Base-by-base conservation (phyloP, 2,329 filamentous ascomycete genomes). In the Microcyclospora tardicrescens region DNA sequence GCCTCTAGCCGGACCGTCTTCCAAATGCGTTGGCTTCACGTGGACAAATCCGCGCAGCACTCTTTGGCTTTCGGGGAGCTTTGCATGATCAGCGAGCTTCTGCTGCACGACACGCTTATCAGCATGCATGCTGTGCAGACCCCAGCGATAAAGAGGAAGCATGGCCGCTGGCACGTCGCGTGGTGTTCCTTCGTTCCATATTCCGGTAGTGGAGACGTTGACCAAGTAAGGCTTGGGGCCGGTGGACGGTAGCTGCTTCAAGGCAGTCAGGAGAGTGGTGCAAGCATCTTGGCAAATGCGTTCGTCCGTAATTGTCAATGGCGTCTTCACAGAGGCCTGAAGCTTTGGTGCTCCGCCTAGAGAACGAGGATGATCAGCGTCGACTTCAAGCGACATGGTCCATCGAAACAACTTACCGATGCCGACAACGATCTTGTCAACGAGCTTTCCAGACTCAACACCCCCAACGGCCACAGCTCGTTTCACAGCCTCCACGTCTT, bases 351-450 rank as follows among this genome's bases (percentile, higher is more conserved):
- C 56, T 12, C 51, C 47, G 4, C 19, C 19, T 24, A 24, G 19
- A 24, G 8, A 8, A 24, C 4, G 8, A 24, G 19, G 19, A 8
- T 24, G 19, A 24, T 24, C 19, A 24, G 19, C 4, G 8, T 24
- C 5, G 19, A 5, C 8, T 24, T 5, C 19, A 8, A 24, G 8
- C 19, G 19, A 24, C 19, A 8, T 24, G 19, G 5, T 24, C 19
- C 8, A 8, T n/a, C 19, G 19, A 8, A 8, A 24, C 8, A 24
- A 24, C 19, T 24, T 8, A 16, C 70, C 70, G 28, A 75, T 60
- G 12, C 69, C 70, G 24, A 58, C 62, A 34, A 71, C 44, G 39
- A 74, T 65, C 8, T 59, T 55, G 43, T 65, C 61, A 16, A 66
- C 66, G 1, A 59, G 51, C 6, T 39, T 38, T 8, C 19, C 19